Evolutionary conservation across 1,284 basidiomycete genomes (phyloP), one percentile per base, ranked within the genome.

Genomic region (Fomitopsis betulina): DNA sequence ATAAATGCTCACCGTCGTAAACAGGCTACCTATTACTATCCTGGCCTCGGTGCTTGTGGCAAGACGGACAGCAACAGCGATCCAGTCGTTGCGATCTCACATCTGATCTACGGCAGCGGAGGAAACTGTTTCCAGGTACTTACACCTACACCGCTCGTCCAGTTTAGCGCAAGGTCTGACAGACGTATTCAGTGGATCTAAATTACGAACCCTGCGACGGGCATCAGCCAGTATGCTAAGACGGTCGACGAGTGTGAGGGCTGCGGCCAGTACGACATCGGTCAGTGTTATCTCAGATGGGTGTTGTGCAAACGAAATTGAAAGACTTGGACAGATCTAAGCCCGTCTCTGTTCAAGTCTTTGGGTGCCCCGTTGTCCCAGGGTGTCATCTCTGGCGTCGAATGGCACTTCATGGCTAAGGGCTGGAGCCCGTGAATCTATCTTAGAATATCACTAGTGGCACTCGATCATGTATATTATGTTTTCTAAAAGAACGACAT

Each of bases 11-110:
- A 39, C 21, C 21, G 30, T 49, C n/a, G 8, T 45, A 2, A 17
- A 13, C 32, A 51, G 42, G 54, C 54, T 9, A 43, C 54, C 7
- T 56, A 50, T 13, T 49, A 25, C 33, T 37, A 56, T 21, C 32
- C 32, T 21, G 54, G 54, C 27, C 40, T 37, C n/a, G 54, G 54
- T 49, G 54, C 54, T 33, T 50, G 54, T 35, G 54, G 54, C 9
- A 30, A 37, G 33, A 25, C 30, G 17, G 32, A 49, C 35, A 21
- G 19, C 21, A 56, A 15, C 35, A 37, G 19, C 42, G 39, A 55
- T 25, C 40, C 39, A 6, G 45, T 49, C n/a, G 30, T 47, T 15
- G 42, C 54, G 21, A 33, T 56, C 32, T 56, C 54, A 4, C 25
- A 27, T 12, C 32, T 37, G 21, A 50, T 56, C 21, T 56, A 38